A percentile compares a stretch with the other conserved stretches of the same genome.
Evolutionary conservation across 345 rosid species (phyloP).

Genomic region (Eucalyptus erythrocorys): DNA sequence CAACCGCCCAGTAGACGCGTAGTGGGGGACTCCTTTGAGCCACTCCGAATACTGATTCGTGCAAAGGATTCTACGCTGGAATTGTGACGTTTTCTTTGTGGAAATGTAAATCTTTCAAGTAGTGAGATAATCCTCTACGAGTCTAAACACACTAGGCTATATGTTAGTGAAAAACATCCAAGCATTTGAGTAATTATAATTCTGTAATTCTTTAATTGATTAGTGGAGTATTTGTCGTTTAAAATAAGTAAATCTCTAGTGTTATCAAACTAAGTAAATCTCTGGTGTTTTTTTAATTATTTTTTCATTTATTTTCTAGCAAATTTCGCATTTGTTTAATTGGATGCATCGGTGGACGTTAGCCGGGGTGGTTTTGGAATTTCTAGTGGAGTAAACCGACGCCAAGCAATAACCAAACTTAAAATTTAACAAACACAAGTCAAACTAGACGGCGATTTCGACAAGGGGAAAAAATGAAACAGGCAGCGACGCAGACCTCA

Average conservation of each 20-base stretch:
- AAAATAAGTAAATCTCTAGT: too few relatives aligned
- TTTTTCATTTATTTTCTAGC: neutral
- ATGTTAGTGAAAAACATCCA: neutral
- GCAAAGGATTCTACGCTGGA: neutral
- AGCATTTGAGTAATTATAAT: neutral
- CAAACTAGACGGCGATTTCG: neutral
- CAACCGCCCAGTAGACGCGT: too few relatives aligned
- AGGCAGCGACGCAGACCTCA: neutral
- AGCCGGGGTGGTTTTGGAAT: neutral
- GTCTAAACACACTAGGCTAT: neutral
- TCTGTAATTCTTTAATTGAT: too few relatives aligned
- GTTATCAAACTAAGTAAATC: too few relatives aligned
- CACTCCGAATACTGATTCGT: too few relatives aligned
- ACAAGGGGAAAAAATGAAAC: neutral
- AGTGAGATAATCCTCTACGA: neutral
- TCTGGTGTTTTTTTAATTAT: neutral
- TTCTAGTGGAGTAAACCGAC: too few relatives aligned
- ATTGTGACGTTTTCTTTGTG: neutral
- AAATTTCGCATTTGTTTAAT: neutral
- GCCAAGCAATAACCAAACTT: too few relatives aligned
- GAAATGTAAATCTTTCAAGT: neutral
- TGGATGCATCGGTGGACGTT: neutral
- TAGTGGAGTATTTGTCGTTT: too few relatives aligned
- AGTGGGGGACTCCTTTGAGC: too few relatives aligned
- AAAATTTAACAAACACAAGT: too few relatives aligned